A percentile compares a stretch with the other conserved stretches of the same genome.
Conservation (phyloP, 1,284 basidiomycete genomes). For the Ustilago trichophora region DNA sequence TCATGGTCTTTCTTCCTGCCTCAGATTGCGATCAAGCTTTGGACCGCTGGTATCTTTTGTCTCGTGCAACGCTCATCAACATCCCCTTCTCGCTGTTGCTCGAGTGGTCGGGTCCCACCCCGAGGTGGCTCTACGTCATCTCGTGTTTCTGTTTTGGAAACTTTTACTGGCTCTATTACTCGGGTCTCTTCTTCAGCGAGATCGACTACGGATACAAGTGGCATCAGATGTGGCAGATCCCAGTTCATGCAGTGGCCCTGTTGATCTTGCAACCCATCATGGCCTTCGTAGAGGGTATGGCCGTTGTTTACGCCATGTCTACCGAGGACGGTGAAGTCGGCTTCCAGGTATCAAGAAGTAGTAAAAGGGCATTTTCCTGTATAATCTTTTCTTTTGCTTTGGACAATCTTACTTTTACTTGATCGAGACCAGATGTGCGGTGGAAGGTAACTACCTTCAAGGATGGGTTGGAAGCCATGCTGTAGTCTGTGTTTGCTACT, state of each 20-base stretch:
- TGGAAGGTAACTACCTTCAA: too few relatives aligned
- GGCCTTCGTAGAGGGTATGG: constrained; percentile 66
- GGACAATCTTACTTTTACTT: too few relatives aligned
- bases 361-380: background rate
- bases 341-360: constrained; percentile 47
- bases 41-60: constrained; percentile 68
- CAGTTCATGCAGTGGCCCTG: constrained; percentile 62
- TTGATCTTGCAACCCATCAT: constrained; percentile 67
- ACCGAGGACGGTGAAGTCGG: constrained; percentile 55
- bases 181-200: constrained; percentile 63
- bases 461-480: too few relatives aligned
- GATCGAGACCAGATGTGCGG: too few relatives aligned
- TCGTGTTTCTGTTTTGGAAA: constrained; percentile 68
- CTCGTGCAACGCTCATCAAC: constrained; percentile 68
- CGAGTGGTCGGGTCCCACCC: constrained; percentile 51
- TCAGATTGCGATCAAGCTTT: constrained; percentile 68
- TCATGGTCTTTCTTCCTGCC: constrained; percentile 67
- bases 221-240: constrained; percentile 63
- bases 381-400: too few relatives aligned
- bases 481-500: too few relatives aligned
- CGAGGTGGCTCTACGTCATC: constrained; percentile 67
- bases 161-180: constrained; percentile 66
- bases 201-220: constrained; percentile 63
- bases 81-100: constrained; percentile 64
- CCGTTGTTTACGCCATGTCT: constrained; percentile 67